Base-by-base conservation (phyloP, 352 stramenopile species). In the Phytophthora melonis region DNA sequence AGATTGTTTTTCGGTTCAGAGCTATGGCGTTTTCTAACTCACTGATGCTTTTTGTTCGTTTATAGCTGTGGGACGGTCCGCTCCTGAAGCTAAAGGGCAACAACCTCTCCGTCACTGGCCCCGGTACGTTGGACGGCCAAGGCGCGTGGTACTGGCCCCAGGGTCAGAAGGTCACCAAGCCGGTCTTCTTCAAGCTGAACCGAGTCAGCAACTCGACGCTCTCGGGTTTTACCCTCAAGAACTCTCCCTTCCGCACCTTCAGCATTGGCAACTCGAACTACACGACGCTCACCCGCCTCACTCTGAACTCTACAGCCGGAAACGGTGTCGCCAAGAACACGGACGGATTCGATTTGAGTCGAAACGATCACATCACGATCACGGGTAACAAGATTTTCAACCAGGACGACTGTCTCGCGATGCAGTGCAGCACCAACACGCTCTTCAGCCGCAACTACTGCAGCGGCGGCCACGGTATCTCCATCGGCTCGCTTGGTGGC, bases 131-230 rank as follows among this genome's bases (percentile, higher is more conserved):
- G 13, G 75, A 84, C 23, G 78, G 78, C 36, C 74, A 82, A 50
- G 74, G 78, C 4, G n/a, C 53, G 6, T 80, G 63, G 70, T 84
- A 84, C 57, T 84, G 77, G 78, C 63, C 63, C 1, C 67, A 84
- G n/a, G 72, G 70, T 3, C 49, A 70, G n/a, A 61, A 27, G 8
- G 45, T 82, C 58, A 78, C 62, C 5, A 58, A 67, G 4, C 77
- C 77, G 0, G 74, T 81, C 7, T 82, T 84, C 49, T 80, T 84
- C 68, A 58, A 59, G 9, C 23, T 77, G 53, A 62, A 65, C 50
- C 45, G 58, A 27, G 65, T 74, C 14, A n/a, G 62, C 45, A 66
- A 68, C 59, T 77, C 70, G n/a, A 77, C 70, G 23, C 32, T 84
- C 1, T 78, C 74, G 21, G 72, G 72, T 2, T 84, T 81, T 59